Conservation (phyloP, 495 filamentous ascomycete species). For the Penicillium waksmanii region DNA sequence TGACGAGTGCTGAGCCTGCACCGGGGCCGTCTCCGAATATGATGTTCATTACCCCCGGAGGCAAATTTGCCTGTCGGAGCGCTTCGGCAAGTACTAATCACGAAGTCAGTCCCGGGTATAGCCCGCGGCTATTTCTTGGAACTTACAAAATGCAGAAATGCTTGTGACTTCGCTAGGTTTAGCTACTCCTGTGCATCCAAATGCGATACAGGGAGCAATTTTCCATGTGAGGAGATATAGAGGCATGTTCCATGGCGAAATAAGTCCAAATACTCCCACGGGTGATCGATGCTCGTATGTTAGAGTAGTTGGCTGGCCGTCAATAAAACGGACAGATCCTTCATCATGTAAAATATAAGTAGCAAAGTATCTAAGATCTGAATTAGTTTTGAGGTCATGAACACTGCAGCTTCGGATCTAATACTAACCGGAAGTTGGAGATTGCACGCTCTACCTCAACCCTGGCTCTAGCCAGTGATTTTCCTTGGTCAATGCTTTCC, state of each 20-base stretch:
- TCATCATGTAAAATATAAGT: conserved; percentile 27
- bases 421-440: conserved; percentile 22
- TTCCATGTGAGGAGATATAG: conserved; percentile 37
- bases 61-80: conserved; percentile 22
- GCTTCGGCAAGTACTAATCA: conserved; percentile 18
- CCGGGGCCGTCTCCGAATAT: conserved; percentile 19
- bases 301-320: conserved; percentile 15
- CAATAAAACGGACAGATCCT: conserved; percentile 19
- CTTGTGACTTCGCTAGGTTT: conserved; percentile 30
- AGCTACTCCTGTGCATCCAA: conserved; percentile 41
- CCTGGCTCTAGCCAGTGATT: conserved; percentile 19
- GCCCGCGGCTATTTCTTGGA: no score
- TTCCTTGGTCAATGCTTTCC: conserved; percentile 28
- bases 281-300: conserved; percentile 29
- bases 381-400: neutral
- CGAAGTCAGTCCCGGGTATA: neutral
- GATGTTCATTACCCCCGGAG: conserved; percentile 26
- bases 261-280: conserved; percentile 22
- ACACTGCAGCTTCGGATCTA: neutral
- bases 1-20: conserved; percentile 18
- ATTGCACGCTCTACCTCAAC: conserved; percentile 27
- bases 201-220: conserved; percentile 48
- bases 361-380: conserved; percentile 21
- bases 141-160: conserved; percentile 24
- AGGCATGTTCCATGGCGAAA: conserved; percentile 32